These are phyloP conservation scores for Tetrahymena malaccensis DNA, from an alignment of 73 alveolate species.

Conservation along the genomic window DNA sequence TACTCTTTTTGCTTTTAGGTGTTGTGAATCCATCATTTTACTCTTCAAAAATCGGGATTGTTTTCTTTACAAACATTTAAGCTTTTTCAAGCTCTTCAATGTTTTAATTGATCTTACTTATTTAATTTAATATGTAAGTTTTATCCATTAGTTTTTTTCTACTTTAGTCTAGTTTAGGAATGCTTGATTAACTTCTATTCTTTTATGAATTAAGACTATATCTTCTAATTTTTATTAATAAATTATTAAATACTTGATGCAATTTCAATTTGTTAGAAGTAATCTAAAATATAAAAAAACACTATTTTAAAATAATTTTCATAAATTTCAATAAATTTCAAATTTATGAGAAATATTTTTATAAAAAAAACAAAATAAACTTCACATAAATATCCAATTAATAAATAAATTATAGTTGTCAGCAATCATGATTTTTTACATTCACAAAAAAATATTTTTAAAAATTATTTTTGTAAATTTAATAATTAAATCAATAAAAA, in stretches of 20 bases:
- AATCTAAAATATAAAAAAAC: too few relatives aligned
- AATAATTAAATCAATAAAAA: too few relatives aligned
- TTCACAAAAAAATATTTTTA: too few relatives aligned
- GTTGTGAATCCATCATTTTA: neutral
- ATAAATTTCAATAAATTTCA: too few relatives aligned
- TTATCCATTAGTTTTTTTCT: neutral
- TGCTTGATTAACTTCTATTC: neutral
- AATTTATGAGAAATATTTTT: too few relatives aligned
- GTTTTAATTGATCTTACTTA: neutral
- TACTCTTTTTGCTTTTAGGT: neutral
- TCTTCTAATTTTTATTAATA: neutral
- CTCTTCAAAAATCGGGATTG: neutral
- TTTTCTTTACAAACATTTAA: neutral
- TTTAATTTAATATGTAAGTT: neutral
- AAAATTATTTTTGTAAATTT: too few relatives aligned
- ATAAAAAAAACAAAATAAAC: too few relatives aligned
- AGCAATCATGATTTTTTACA: too few relatives aligned
- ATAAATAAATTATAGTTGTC: too few relatives aligned
- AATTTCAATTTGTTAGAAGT: neutral
- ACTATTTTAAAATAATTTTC: too few relatives aligned
- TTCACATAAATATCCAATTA: too few relatives aligned
- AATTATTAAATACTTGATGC: too few relatives aligned
- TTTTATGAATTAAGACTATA: neutral
- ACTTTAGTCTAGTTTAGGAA: neutral
- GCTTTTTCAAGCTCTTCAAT: neutral